Base-by-base conservation (phyloP, 805 yeast genomes). In the Metschnikowia aberdeeniae region DNA sequence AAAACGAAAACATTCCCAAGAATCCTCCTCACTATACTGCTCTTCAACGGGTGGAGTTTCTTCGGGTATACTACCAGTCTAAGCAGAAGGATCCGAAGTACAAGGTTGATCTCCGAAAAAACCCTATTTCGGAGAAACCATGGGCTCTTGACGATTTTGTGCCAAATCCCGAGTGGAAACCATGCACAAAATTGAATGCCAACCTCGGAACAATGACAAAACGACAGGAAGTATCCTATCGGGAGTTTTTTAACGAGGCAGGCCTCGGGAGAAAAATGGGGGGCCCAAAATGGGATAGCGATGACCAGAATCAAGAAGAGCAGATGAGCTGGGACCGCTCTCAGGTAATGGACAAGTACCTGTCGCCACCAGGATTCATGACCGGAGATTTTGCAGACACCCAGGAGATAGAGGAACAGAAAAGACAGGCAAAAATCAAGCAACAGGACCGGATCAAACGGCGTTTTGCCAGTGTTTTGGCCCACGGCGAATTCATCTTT, bases 321-420 rank as follows among this genome's bases (percentile, higher is more conserved):
- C 38, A 29, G 2, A 35, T 20, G 19, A 36, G 28, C 28, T 44
- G 54, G 51, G 60, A 53, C 7, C 52, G 37, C 36, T 61, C 52
- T 14, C 73, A 68, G 52, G 50, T 67, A 7, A 66, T 59, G 53
- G 72, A 67, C 49, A 64, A 63, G 47, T 61, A 66, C 39, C 66
- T 67, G 43, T 61, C 68, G 5, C 73, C 73, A 2, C 72, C 72
- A 2, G 72, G 73, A 13, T 68, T 63, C 47, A 68, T 68, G 71
- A 50, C 53, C 14, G 67, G 68, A 17, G 70, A 64, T 36, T 68
- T 68, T 43, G 70, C 69, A 6, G 51, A 54, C 32, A 66, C 70
- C 1, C 70, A 66, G 43, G 72, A 68, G 44, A 55, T 45, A 17
- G 38, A 28, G 31, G 47, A 55, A 22, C 46, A 68, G 20, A 54